Evolutionary conservation across 1,139 yeast genomes (phyloP).

Genomic region (Lodderomyces pseudojiufengensis): DNA sequence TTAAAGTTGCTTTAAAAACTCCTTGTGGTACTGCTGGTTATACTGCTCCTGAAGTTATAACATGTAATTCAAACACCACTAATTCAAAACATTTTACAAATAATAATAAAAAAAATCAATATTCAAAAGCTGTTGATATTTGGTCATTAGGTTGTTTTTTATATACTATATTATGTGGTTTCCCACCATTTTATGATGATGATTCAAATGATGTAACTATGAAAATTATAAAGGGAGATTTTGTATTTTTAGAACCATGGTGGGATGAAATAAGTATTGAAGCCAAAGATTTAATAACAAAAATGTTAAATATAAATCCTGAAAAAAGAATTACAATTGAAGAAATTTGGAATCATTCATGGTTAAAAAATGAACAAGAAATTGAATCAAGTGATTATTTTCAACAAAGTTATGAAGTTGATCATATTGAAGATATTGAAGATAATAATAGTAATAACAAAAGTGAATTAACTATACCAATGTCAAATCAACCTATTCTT

Average conservation of each 20-base stretch:
- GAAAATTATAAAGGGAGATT: constrained; percentile 82
- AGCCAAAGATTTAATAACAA: constrained; percentile 65
- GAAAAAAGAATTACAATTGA: constrained; percentile 58
- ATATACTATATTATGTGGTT: constrained; percentile 87
- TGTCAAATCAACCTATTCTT: constrained; percentile 18
- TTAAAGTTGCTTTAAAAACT: constrained; percentile 46
- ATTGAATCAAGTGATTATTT: constrained; percentile 9
- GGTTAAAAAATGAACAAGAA: constrained; percentile 19
- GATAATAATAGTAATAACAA: too few relatives aligned
- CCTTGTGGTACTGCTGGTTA: constrained; percentile 66
- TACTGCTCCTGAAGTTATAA: constrained; percentile 90
- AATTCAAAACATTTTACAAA: constrained; percentile 18
- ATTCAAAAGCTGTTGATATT: constrained; percentile 89
- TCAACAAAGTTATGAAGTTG: constrained; percentile 11
- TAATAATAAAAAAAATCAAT: constrained; percentile 56
- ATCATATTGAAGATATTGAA: constrained; percentile 12
- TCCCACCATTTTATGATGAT: constrained; percentile 95
- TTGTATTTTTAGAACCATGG: constrained; percentile 85
- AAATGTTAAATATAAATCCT: constrained; percentile 60
- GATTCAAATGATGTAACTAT: constrained; percentile 74
- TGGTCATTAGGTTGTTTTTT: constrained; percentile 96
- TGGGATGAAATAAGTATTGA: constrained; percentile 88
- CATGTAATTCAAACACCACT: constrained; percentile 27
- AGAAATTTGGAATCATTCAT: constrained; percentile 57
- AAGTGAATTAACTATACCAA: constrained; percentile 7